A percentile compares a stretch with the other conserved stretches of the same genome.
Evolutionary conservation across 257 asterid genomes (phyloP).

Genomic region (Leptodermis oblonga): DNA sequence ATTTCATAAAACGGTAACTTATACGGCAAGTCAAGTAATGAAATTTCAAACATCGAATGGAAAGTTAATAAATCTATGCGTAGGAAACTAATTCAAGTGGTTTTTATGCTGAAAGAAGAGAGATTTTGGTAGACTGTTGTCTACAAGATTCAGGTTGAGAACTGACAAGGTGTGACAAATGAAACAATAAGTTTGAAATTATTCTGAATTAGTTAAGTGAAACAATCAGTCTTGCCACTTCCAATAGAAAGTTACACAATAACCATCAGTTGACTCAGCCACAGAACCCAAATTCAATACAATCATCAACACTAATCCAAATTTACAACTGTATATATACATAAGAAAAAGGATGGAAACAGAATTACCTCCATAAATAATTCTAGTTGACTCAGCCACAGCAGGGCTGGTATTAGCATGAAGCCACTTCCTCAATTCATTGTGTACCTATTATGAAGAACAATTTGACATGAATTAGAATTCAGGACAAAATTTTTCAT

Average conservation of each 20-base stretch:
- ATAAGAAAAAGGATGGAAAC: neutral
- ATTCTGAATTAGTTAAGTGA: neutral
- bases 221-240: neutral
- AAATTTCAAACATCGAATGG: too few relatives aligned
- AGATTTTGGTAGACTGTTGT: neutral
- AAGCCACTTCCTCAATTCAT: constrained; percentile 95
- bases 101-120: neutral
- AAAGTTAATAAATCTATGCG: neutral
- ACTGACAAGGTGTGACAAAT: neutral
- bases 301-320: neutral
- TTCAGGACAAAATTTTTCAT: neutral
- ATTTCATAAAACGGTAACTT: neutral
- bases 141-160: neutral
- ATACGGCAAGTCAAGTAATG: neutral
- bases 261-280: neutral
- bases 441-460: constrained; percentile 56
- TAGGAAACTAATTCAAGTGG: neutral
- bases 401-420: constrained; percentile 54
- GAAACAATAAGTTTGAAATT: neutral
- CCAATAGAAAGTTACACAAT: neutral
- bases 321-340: neutral
- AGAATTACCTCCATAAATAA: constrained; percentile 83
- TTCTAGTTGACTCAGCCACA: constrained; percentile 86
- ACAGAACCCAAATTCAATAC: neutral
- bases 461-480: neutral